Evolutionary conservation across 2,329 filamentous ascomycete genomes (phyloP).

Genomic region (Cladosporium sphaerospermum): DNA sequence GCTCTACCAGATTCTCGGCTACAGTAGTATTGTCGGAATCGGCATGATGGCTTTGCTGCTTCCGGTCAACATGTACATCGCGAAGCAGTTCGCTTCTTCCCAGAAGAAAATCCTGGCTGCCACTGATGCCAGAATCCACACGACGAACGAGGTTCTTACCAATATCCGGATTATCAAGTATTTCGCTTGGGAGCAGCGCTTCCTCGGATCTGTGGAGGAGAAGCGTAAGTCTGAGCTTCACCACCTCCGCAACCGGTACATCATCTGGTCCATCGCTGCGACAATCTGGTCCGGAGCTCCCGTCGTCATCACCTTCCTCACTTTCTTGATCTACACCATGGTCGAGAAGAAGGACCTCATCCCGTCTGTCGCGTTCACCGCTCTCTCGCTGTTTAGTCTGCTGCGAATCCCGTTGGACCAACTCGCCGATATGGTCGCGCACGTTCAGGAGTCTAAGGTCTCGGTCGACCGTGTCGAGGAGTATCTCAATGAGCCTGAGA

Average conservation of each 20-base stretch:
- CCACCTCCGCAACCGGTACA: constrained; percentile 73
- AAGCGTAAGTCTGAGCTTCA: constrained; percentile 75
- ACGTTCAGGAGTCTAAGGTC: constrained; percentile 95
- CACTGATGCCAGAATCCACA: constrained; percentile 91
- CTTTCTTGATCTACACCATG: constrained; percentile 87
- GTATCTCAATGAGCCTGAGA: constrained; percentile 88
- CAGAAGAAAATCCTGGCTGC: constrained; percentile 89
- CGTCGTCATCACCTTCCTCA: constrained; percentile 91
- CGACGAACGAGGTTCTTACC: constrained; percentile 92
- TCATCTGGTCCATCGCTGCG: constrained; percentile 85
- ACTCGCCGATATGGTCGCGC: constrained; percentile 95
- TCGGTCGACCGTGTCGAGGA: constrained; percentile 95
- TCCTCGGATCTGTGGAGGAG: constrained; percentile 78
- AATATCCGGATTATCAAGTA: constrained; percentile 99
- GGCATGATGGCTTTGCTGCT: constrained; percentile 82
- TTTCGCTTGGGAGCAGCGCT: constrained; percentile 95
- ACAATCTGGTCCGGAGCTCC: constrained; percentile 96
- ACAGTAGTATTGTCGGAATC: constrained; percentile 90
- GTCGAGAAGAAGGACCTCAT: constrained; percentile 84
- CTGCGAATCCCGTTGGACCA: constrained; percentile 91
- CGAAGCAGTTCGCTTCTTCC: constrained; percentile 73
- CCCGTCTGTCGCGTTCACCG: constrained; percentile 91
- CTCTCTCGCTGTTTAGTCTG: constrained; percentile 90
- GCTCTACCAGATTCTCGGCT: constrained; percentile 83
- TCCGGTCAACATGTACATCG: constrained; percentile 84